Percentiles rank a stretch among this genome's conserved stretches.
Evolutionary conservation across 2,329 filamentous ascomycete species (phyloP).

Genomic region (Arthrobotrys sphaeroides): DNA sequence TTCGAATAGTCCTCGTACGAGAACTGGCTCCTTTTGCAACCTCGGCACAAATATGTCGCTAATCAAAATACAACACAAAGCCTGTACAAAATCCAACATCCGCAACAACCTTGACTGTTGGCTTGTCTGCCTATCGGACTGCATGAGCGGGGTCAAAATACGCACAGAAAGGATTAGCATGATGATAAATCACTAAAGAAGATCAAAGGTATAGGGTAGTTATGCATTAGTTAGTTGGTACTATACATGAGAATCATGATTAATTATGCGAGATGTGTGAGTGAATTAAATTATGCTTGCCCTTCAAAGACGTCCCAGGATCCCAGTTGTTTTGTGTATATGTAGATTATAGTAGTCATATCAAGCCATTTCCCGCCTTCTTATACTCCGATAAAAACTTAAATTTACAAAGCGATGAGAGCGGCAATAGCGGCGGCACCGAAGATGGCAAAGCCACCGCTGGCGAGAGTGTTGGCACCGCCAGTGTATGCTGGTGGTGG

Average conservation of each 20-base stretch:
- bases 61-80: too few relatives aligned
- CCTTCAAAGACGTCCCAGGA: neutral
- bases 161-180: too few relatives aligned
- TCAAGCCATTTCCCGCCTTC: neutral
- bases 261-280: slow-evolving; percentile 5
- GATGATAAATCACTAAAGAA: too few relatives aligned
- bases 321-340: neutral
- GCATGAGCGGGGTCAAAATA: too few relatives aligned
- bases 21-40: too few relatives aligned
- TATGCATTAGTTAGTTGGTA: slow-evolving; percentile 17
- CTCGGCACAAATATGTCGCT: too few relatives aligned
- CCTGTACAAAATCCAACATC: too few relatives aligned
- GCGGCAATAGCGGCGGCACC: slow-evolving; percentile 27
- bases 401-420: slow-evolving; percentile 33
- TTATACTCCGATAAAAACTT: neutral
- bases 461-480: slow-evolving; percentile 30
- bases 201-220: neutral
- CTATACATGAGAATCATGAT: slow-evolving; percentile 27
- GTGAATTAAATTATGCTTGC: neutral
- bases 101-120: too few relatives aligned
- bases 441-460: slow-evolving; percentile 21
- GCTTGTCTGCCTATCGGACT: too few relatives aligned
- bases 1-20: too few relatives aligned
- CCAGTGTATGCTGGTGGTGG: slow-evolving; percentile 48
- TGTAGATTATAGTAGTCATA: too few relatives aligned